Evolutionary conservation across 2,329 filamentous ascomycete genomes (phyloP).

Genomic region (Diaporthe sp.): DNA sequence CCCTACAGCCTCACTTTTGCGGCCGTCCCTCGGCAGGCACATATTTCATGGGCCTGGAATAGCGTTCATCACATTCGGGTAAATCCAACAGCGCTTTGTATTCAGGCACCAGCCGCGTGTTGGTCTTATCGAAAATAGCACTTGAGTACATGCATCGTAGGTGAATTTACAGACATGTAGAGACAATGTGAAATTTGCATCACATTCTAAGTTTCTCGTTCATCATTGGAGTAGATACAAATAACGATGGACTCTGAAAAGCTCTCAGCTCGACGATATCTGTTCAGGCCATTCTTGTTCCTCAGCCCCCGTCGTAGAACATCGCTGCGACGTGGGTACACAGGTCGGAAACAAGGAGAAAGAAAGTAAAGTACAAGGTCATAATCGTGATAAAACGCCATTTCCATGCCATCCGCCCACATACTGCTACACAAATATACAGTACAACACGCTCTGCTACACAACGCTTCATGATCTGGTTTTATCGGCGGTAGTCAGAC

Average conservation of each 20-base stretch:
- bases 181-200: not conserved
- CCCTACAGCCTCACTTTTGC: conserved; percentile 13
- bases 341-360: not conserved
- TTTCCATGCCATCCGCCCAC: not conserved
- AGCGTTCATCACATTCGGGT: not conserved
- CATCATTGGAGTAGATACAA: not conserved
- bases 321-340: not conserved
- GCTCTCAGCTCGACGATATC: too few relatives aligned
- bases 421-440: conserved; percentile 23
- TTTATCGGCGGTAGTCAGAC: conserved; percentile 4
- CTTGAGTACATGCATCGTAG: not conserved
- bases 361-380: not conserved
- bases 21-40: not conserved
- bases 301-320: not conserved
- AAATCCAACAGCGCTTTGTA: not conserved
- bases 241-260: not conserved
- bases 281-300: not conserved
- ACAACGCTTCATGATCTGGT: conserved; percentile 23
- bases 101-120: not conserved
- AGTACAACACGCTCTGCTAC: conserved; percentile 2
- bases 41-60: too few relatives aligned
- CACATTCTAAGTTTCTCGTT: not conserved
- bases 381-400: conserved; percentile 17
- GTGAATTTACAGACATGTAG: not conserved
- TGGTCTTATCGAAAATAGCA: not conserved